Conservation (phyloP, 1,284 basidiomycete species). For the Paramarasmius palmivorus region DNA sequence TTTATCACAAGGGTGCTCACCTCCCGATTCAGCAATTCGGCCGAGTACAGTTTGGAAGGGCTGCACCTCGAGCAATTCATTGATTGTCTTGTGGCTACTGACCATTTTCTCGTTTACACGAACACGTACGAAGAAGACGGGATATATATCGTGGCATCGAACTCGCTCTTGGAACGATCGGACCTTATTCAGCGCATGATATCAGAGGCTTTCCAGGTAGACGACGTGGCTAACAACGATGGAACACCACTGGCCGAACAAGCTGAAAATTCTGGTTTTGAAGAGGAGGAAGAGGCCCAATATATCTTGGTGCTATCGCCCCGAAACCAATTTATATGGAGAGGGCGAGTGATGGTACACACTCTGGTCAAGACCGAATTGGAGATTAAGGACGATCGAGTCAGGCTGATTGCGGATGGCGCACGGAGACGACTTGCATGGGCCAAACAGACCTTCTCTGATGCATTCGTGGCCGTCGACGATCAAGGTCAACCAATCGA, state of each 20-base stretch:
- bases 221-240: constrained; percentile 59
- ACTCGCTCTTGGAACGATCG: constrained; percentile 81
- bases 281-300: constrained; percentile 54
- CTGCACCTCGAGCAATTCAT: constrained; percentile 85
- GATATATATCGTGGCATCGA: constrained; percentile 91
- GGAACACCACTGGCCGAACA: constrained; percentile 51
- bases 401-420: constrained; percentile 88
- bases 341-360: constrained; percentile 81
- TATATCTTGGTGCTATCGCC: constrained; percentile 92
- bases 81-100: constrained; percentile 78
- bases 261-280: constrained; percentile 45
- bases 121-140: constrained; percentile 88
- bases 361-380: constrained; percentile 74
- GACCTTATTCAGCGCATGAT: constrained; percentile 83
- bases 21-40: constrained; percentile 92
- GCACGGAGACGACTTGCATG: constrained; percentile 73
- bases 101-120: constrained; percentile 96
- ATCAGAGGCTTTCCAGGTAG: constrained; percentile 80
- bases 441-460: constrained; percentile 80
- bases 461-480: constrained; percentile 60
- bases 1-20: constrained; percentile 69
- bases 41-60: constrained; percentile 88
- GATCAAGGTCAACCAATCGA: constrained; percentile 60
- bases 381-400: constrained; percentile 80
- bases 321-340: constrained; percentile 90